These are phyloP conservation scores for Psilocybe azurescens DNA, from an alignment of 768 basidiomycete species.

Conservation along the genomic window DNA sequence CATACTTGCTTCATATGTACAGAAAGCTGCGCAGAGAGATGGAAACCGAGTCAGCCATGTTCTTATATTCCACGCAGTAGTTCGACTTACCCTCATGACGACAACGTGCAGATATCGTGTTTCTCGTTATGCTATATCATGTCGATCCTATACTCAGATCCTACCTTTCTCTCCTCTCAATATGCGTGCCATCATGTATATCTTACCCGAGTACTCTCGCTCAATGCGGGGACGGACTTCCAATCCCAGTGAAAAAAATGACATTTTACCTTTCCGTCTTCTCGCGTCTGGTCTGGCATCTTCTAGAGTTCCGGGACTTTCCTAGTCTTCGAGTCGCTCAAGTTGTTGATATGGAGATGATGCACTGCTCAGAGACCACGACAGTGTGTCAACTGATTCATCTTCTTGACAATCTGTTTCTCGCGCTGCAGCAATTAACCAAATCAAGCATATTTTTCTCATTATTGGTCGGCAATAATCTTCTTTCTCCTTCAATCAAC, in stretches of 20 bases:
- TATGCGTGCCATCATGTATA: no score
- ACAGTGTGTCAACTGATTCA: conserved; percentile 20
- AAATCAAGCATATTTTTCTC: conserved; percentile 4
- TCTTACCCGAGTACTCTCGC: no score
- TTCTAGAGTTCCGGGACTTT: not conserved
- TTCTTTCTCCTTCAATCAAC: not conserved
- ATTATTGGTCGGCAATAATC: conserved; percentile 5
- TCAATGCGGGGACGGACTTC: no score
- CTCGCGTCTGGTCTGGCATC: not conserved
- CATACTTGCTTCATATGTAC: not conserved
- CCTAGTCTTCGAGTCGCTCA: not conserved
- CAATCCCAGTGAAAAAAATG: not conserved
- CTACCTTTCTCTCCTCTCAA: no score
- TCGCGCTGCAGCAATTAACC: not conserved
- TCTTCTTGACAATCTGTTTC: conserved; percentile 2
- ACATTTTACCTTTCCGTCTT: not conserved
- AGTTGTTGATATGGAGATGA: conserved; percentile 10
- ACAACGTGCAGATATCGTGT: no score
- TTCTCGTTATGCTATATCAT: no score
- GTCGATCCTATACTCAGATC: no score
- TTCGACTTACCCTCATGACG: no score
- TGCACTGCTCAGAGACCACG: conserved; percentile 11
- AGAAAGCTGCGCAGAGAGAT: not conserved
- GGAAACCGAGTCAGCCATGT: not conserved
- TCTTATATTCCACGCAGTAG: no score